Evolutionary conservation across 208 protist species (phyloP).

Genomic region (Novymonas esmeraldas): DNA sequence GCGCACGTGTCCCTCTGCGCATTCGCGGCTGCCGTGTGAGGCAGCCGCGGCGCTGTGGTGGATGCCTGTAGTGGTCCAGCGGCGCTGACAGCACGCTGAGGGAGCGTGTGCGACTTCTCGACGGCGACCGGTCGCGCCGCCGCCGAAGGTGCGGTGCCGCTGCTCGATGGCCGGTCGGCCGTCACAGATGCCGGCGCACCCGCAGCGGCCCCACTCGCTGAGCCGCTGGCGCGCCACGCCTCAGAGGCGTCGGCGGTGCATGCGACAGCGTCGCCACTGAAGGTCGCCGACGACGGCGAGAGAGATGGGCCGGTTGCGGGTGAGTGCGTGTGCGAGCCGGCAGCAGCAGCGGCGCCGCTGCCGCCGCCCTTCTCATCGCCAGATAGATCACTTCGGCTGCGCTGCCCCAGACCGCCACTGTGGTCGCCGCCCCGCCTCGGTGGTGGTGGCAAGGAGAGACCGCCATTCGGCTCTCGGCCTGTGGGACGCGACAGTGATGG

Average conservation of each 20-base stretch:
- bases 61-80: not conserved
- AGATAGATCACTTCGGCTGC: slow-evolving; percentile 17
- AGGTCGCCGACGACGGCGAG: slow-evolving; percentile 5
- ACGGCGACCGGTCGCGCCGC: too few relatives aligned
- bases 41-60: not conserved
- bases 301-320: slow-evolving; percentile 1
- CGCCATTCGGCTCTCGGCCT: too few relatives aligned
- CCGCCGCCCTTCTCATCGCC: slow-evolving; percentile 3
- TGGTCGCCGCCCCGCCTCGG: not conserved
- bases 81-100: too few relatives aligned
- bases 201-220: not conserved
- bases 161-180: too few relatives aligned
- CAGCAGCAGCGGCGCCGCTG: too few relatives aligned
- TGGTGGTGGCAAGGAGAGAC: not conserved
- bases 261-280: slow-evolving; percentile 9
- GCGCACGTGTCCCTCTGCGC: not conserved
- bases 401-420: not conserved
- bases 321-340: slow-evolving; percentile 6
- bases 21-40: too few relatives aligned
- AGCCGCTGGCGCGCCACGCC: not conserved
- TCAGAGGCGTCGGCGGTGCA: slow-evolving; percentile 14
- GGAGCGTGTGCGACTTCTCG: too few relatives aligned
- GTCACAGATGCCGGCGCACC: not conserved
- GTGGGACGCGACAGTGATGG: too few relatives aligned
- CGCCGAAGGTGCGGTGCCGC: too few relatives aligned